Base-by-base conservation (phyloP, 2,329 filamentous ascomycete genomes). In the Talaromyces sp. region DNA sequence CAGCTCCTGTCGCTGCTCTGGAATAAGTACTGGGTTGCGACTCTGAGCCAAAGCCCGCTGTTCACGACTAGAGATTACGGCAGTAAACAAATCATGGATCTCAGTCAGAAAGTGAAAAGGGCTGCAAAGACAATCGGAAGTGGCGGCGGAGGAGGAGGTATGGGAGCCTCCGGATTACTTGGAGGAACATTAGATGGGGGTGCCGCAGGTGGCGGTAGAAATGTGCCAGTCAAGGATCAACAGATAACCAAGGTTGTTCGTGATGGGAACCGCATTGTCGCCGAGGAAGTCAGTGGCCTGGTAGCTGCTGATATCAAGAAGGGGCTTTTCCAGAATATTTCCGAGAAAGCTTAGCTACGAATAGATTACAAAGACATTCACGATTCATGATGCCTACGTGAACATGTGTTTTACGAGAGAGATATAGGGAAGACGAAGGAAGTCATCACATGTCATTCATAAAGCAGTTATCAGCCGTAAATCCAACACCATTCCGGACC, bases 21-120 rank as follows among this genome's bases (percentile, higher is more conserved):
- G 95, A 97, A 97, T 82, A 98, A 98, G 79, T 99, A 99, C 83
- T 80, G 78, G 95, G 93, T 97, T 38, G 91, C 96, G 74, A 99
- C 95, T 5, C 86, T 99, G 22, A 96, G 92, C 36, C 92, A 96
- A 72, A 95, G 89, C 71, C 93, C 94, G 25, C 85, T 97, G 4
- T 89, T 96, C 72, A 93, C 92, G 64, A 98, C 97, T 74, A 91
- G 93, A 68, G 94, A 97, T 71, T 99, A 93, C 75, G 90, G 89
- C 61, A 96, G 90, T 72, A 95, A 93, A 78, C 93, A 97, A 78
- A 95, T 99, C 79, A 83, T 89, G 58, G 95, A 99, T 77, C 83
- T 98, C 51, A 90, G 90, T 47, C 87, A 88, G 69, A 97, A 97
- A 81, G 89, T 96, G 70, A 84, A 85, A 70, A 88, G 92, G 69